These are phyloP conservation scores for Cryptococcus sp. DNA, from an alignment of 1,284 basidiomycete species.

Conservation along the genomic window DNA sequence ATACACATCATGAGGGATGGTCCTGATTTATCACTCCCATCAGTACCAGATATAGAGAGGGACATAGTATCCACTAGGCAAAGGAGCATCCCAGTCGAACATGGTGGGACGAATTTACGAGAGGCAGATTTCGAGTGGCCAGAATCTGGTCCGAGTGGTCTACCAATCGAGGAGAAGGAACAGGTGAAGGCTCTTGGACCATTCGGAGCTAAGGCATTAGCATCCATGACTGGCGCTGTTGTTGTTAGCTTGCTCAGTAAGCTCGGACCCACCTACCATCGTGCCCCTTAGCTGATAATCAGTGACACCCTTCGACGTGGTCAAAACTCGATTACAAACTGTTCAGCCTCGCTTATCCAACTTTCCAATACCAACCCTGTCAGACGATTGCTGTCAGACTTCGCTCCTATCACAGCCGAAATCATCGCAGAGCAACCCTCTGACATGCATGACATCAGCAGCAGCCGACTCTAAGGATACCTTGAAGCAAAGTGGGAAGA, in stretches of 20 bases:
- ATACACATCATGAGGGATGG: not conserved
- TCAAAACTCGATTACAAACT: slow-evolving; percentile 49
- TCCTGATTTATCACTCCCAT: slow-evolving; percentile 18
- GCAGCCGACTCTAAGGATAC: slow-evolving; percentile 1
- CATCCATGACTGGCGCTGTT: slow-evolving; percentile 48
- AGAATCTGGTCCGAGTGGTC: slow-evolving; percentile 24
- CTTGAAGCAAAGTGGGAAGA: slow-evolving; percentile 1
- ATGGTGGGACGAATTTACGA: slow-evolving; percentile 26
- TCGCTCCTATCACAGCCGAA: slow-evolving; percentile 22
- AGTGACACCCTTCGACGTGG: slow-evolving; percentile 51
- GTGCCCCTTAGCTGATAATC: not conserved
- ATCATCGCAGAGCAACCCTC: slow-evolving; percentile 4
- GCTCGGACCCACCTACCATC: slow-evolving; percentile 11
- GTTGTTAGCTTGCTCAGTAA: slow-evolving; percentile 45
- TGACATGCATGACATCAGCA: slow-evolving; percentile 24
- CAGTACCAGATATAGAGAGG: slow-evolving; percentile 19
- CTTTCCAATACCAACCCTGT: slow-evolving; percentile 8
- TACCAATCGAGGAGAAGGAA: not conserved
- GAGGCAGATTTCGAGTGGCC: slow-evolving; percentile 32
- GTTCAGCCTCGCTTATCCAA: slow-evolving; percentile 29
- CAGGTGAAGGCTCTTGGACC: slow-evolving; percentile 15
- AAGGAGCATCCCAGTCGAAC: not conserved
- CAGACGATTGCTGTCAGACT: slow-evolving; percentile 39
- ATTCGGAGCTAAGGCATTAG: slow-evolving; percentile 44
- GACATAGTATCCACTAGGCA: slow-evolving; percentile 7